Conservation (phyloP, 139 green algal genomes). For the Chlamydomonas sphaeroides region DNA sequence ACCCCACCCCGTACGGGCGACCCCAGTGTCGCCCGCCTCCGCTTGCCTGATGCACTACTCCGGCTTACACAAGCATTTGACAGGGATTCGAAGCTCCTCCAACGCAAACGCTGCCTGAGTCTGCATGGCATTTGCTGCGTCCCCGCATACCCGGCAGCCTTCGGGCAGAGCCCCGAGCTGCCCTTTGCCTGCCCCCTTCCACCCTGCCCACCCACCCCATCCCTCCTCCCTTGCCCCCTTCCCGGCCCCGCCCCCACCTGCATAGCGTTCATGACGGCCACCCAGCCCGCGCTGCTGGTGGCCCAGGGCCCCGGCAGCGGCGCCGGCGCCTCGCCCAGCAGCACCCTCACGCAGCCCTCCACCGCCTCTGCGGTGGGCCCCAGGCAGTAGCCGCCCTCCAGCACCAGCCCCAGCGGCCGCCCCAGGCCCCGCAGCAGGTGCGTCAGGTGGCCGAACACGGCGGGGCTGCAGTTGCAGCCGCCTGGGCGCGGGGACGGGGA, state of each 20-base stretch:
- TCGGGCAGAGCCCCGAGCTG: too few species aligned
- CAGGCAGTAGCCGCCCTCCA: conserved; percentile 79
- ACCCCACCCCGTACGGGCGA: too few species aligned
- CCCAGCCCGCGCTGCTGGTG: conserved; percentile 26
- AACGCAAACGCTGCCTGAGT: too few species aligned
- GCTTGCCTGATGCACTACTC: too few species aligned
- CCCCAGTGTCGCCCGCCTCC: too few species aligned
- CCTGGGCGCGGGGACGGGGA: neutral
- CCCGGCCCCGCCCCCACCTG: conserved; percentile 13
- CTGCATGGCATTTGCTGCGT: too few species aligned
- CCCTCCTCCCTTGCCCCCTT: neutral
- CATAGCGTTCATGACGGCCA: conserved; percentile 54
- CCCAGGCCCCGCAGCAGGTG: conserved; percentile 68
- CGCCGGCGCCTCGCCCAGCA: conserved; percentile 68
- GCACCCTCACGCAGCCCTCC: conserved; percentile 71
- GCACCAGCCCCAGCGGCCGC: conserved; percentile 56
- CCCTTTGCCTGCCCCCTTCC: neutral
- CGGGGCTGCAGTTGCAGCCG: conserved; percentile 61
- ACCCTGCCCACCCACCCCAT: neutral
- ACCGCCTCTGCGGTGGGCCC: conserved; percentile 54
- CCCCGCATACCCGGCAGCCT: too few species aligned
- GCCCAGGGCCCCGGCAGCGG: conserved; percentile 38
- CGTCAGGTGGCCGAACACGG: conserved; percentile 73
- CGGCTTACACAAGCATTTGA: too few species aligned
- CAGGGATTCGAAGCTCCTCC: too few species aligned